Conservation (phyloP, 345 rosid species). For the Passiflora organensis region DNA sequence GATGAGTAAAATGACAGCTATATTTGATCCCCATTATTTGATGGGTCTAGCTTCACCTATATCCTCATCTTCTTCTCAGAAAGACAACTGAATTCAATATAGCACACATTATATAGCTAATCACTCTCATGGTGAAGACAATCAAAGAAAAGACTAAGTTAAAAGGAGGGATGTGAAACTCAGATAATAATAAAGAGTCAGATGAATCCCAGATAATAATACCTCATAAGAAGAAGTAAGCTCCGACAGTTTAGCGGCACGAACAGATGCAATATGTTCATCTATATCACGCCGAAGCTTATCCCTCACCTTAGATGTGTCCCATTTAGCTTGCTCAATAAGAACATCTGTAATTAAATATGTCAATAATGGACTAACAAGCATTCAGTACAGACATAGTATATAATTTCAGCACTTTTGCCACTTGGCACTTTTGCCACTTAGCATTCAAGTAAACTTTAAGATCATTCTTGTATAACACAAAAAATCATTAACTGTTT, state of each 20-base stretch:
- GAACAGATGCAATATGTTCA: constrained; percentile 75
- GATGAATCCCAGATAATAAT: constrained; percentile 18
- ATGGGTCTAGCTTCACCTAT: no score
- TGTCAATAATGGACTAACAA: neutral
- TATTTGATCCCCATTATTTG: no score
- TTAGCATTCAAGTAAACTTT: no score
- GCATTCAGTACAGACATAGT: neutral
- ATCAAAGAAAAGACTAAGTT: neutral
- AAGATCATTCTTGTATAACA: no score
- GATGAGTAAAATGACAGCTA: no score
- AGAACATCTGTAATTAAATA: constrained; percentile 58
- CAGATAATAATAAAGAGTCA: no score
- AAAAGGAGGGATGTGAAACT: neutral
- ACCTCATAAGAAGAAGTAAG: constrained; percentile 76
- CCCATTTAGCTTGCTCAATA: constrained; percentile 91
- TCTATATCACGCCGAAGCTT: constrained; percentile 84
- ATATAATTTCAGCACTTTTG: no score
- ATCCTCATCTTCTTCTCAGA: no score
- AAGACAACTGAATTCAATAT: no score
- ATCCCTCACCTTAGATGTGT: constrained; percentile 65
- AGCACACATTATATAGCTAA: neutral
- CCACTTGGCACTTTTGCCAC: no score
- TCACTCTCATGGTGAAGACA: neutral
- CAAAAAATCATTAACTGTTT: no score
- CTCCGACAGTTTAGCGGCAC: constrained; percentile 74